Conservation (phyloP, 768 basidiomycete genomes). For the Amanita rimosa region DNA sequence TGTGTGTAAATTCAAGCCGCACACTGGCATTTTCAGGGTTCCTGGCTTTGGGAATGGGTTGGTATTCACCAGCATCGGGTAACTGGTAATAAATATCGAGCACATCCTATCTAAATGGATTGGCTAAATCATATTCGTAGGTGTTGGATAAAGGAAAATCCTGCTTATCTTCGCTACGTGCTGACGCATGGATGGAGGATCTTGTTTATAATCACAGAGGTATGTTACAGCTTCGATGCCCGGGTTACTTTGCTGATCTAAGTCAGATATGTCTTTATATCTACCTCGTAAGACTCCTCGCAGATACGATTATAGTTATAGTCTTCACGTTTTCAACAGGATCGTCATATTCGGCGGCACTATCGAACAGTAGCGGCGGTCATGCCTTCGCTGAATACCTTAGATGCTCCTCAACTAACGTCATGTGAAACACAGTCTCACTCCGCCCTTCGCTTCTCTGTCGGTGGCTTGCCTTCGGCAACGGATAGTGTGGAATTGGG, state of each 20-base stretch:
- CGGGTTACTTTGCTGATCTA: too few relatives aligned
- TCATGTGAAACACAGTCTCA: background rate
- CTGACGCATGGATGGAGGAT: slow-evolving; percentile 9
- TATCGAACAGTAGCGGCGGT: background rate
- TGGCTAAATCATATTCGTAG: background rate
- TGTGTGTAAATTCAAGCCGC: background rate
- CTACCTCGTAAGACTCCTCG: background rate
- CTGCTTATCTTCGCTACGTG: slow-evolving; percentile 8
- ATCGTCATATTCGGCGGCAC: slow-evolving; percentile 3
- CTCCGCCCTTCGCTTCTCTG: background rate
- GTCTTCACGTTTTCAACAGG: background rate
- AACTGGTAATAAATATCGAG: slow-evolving; percentile 2
- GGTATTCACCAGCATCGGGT: slow-evolving; percentile 9
- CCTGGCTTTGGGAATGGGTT: slow-evolving; percentile 6
- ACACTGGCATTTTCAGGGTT: slow-evolving; percentile 2
- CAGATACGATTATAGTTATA: too few relatives aligned
- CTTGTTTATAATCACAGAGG: slow-evolving; percentile 9
- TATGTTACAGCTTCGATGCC: slow-evolving; percentile 12
- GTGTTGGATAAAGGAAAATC: slow-evolving; percentile 7
- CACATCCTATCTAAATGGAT: background rate
- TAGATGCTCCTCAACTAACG: background rate
- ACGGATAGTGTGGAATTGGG: background rate
- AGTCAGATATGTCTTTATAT: background rate
- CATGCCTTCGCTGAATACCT: background rate
- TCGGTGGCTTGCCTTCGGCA: background rate